Conservation (phyloP, 2,329 filamentous ascomycete genomes). For the Purpureocillium takamizusanense region DNA sequence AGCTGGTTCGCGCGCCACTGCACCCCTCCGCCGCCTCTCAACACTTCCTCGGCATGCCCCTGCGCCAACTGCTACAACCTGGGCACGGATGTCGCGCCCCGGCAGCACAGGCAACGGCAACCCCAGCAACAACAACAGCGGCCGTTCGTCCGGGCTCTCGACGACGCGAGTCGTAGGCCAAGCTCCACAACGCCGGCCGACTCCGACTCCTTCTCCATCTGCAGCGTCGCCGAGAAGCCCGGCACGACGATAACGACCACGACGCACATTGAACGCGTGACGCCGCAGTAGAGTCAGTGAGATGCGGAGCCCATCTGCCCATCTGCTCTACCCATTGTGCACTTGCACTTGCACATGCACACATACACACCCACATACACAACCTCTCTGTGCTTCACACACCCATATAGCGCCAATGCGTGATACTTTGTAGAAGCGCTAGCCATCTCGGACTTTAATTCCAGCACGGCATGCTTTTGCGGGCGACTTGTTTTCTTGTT, state of each 20-base stretch:
- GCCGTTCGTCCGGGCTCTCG: too few relatives aligned
- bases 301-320: too few relatives aligned
- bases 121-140: too few relatives aligned
- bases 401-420: too few relatives aligned
- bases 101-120: not conserved
- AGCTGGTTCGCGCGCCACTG: conserved; percentile 32
- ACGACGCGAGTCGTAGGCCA: not conserved
- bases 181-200: not conserved
- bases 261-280: conserved; percentile 3
- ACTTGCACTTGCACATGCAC: too few relatives aligned
- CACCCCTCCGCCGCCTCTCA: conserved; percentile 27
- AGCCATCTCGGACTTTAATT: too few relatives aligned
- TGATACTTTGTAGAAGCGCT: too few relatives aligned
- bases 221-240: not conserved
- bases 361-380: too few relatives aligned
- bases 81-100: not conserved
- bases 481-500: too few relatives aligned
- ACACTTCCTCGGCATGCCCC: conserved; percentile 22
- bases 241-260: not conserved
- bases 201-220: not conserved
- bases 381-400: too few relatives aligned
- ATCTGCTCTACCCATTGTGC: too few relatives aligned
- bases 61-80: conserved; percentile 17
- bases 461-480: too few relatives aligned
- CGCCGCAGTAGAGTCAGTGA: not conserved